A percentile compares a stretch with the other conserved stretches of the same genome.
Evolutionary conservation across 176 grass and related monocot genomes (phyloP).

Genomic region (Carex littledalei): DNA sequence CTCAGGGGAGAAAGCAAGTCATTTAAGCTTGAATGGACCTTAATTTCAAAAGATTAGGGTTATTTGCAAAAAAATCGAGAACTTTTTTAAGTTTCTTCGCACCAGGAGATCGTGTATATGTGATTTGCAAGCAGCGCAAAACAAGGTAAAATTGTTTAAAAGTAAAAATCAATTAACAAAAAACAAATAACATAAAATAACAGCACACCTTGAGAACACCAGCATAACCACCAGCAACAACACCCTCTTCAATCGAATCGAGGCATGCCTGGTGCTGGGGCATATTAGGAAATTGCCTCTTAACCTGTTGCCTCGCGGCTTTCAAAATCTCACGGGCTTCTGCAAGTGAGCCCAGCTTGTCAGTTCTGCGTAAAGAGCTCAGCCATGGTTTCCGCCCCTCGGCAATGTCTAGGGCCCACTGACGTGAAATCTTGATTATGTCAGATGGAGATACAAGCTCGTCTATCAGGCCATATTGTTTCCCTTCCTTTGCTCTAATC

Average conservation of each 20-base stretch:
- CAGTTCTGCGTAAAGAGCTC: slow-evolving; percentile 68
- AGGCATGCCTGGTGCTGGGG: slow-evolving; percentile 79
- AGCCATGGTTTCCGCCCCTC: slow-evolving; percentile 70
- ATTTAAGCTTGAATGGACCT: background rate
- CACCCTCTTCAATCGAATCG: slow-evolving; percentile 71
- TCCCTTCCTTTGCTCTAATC: slow-evolving; percentile 66
- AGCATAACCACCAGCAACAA: slow-evolving; percentile 69
- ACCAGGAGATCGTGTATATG: background rate
- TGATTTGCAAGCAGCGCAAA: background rate
- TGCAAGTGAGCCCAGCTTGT: slow-evolving; percentile 68
- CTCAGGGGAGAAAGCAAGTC: background rate
- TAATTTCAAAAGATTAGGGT: background rate
- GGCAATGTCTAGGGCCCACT: slow-evolving; percentile 81
- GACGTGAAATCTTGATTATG: slow-evolving; percentile 56
- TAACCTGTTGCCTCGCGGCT: slow-evolving; percentile 56
- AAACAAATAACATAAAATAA: background rate
- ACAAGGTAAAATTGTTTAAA: background rate
- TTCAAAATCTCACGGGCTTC: slow-evolving; percentile 68
- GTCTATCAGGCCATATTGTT: slow-evolving; percentile 76
- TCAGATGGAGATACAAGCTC: slow-evolving; percentile 60
- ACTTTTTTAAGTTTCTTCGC: background rate
- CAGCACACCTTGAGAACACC: slow-evolving; percentile 72
- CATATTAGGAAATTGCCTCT: slow-evolving; percentile 59
- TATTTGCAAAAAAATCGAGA: background rate
- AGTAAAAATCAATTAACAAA: background rate